A percentile compares a stretch with the other conserved stretches of the same genome.
Evolutionary conservation across 2,329 filamentous ascomycete genomes (phyloP).

Genomic region (Claviceps cyperi): DNA sequence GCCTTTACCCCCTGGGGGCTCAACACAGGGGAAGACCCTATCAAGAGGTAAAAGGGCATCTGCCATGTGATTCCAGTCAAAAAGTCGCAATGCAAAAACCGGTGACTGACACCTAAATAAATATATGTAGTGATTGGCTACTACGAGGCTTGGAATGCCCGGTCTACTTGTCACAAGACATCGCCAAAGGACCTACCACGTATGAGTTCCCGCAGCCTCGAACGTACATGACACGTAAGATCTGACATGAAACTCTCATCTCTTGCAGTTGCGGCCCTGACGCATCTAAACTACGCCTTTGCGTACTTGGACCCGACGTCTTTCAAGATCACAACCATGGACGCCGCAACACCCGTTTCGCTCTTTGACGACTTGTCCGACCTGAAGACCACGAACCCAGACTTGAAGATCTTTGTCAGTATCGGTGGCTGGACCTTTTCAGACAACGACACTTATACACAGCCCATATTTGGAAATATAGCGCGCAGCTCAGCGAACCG

Average conservation of each 20-base stretch:
- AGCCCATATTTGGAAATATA: constrained; percentile 18
- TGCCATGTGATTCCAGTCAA: background rate
- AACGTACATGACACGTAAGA: background rate
- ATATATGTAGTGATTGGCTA: constrained; percentile 8
- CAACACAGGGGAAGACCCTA: background rate
- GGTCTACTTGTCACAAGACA: background rate
- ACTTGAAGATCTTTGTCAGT: constrained; percentile 17
- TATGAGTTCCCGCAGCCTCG: background rate
- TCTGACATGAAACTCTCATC: background rate
- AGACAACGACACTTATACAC: constrained; percentile 12
- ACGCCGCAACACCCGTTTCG: constrained; percentile 1
- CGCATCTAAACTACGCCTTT: constrained; percentile 14
- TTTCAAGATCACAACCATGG: constrained; percentile 13
- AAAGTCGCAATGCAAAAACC: background rate
- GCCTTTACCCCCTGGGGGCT: background rate
- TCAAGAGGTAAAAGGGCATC: background rate
- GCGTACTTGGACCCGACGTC: constrained; percentile 10
- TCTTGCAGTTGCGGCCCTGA: constrained; percentile 3
- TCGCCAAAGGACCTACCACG: background rate
- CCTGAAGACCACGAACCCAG: constrained; percentile 10
- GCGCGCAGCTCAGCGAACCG: constrained; percentile 2
- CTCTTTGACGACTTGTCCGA: background rate
- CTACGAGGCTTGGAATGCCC: constrained; percentile 9
- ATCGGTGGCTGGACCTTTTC: constrained; percentile 23
- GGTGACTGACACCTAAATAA: background rate